Base-by-base conservation (phyloP, 805 yeast genomes). In the Zygosaccharomyces rouxii region DNA sequence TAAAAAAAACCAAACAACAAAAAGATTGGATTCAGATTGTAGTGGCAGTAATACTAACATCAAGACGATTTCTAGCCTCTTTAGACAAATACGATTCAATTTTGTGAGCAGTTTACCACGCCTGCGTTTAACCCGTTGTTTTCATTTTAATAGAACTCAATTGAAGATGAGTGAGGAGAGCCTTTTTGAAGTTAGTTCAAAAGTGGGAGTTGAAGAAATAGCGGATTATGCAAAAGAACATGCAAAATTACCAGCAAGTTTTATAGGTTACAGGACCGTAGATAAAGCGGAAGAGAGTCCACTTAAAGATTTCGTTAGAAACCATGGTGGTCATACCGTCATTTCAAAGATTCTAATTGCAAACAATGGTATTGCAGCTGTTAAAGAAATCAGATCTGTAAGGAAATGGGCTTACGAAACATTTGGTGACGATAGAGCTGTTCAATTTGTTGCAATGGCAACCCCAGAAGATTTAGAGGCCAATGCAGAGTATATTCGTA, bases 331-430 rank as follows among this genome's bases (percentile, higher is more conserved):
- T 65, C 99, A 94, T 73, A 89, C 99, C 5, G 96, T 94, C 42
- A 89, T 94, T 61, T 78, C 84, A 47, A 84, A 82, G 59, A 84
- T 94, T 31, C 77, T 94, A 56, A 94, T 94, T 63, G 98, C 99
- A 51, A 95, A 95, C 71, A 94, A 94, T 67, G 99, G 99, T 80
- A 95, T 94, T 68, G 99, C 96, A 16, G 99, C 99, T 42, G 99
- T 94, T 51, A 94, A 94, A 70, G 98, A 94, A 74, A 95, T 94
- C 68, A 80, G 99, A 62, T 88, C 96, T 7, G 90, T 94, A 38
- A 82, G 99, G 72, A 94, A 92, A 76, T 94, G 99, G 99, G 90
- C 99, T 22, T 94, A 94, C 71, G 98, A 94, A 69, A 89, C 97
- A n/a, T 94, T 94, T 72, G 96, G 96, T 54, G 84, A 95, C 64